Evolutionary conservation across 371 early-diverging fungal genomes (phyloP), one percentile per base, ranked within the genome.

Genomic region (Apophysomyces sp.): DNA sequence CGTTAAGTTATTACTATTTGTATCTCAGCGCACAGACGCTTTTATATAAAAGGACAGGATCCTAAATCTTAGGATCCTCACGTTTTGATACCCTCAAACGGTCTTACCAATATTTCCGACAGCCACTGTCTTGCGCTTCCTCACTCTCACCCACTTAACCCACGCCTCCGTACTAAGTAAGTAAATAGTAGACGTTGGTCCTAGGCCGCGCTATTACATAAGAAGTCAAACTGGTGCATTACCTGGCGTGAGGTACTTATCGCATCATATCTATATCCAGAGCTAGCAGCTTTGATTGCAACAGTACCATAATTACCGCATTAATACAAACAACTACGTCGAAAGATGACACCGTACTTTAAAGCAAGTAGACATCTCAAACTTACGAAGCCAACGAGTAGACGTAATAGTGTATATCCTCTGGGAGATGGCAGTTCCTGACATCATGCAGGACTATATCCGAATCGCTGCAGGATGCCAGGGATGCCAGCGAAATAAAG

Each of bases 321-420:
- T 60, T 34, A 32, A 60, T 18, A 60, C 54, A 6, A 60, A 60
- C 24, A 60, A 60, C 40, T 60, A 60, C 31, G 30, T 60, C n/a
- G 54, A 60, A 39, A 12, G 37, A 16, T 60, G 61, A 40, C 61
- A 60, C 18, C 34, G 54, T 15, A 52, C 37, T 24, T n/a, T 60
- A 37, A 60, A 60, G 39, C 27, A 26, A 31, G 31, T 37, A 15
- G 36, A 60, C n/a, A 9, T 52, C 18, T 16, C 21, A 24, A 28
- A 13, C 5, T n/a, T 60, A 2, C 52, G 39, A 32, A 7, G 44
- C 3, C 41, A 60, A 27, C 37, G 54, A 21, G 44, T 21, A 2
- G 54, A 53, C 37, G 40, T 53, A 3, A 7, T 60, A 4, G 16
- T 60, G 6, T 12, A 60, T 16, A 60, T 40, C 39, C 26, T 60